Percentiles rank a stretch among this genome's conserved stretches.
Evolutionary conservation across 2,329 filamentous ascomycete species (phyloP).

Genomic region (Aspergillus ochraceoroseus): DNA sequence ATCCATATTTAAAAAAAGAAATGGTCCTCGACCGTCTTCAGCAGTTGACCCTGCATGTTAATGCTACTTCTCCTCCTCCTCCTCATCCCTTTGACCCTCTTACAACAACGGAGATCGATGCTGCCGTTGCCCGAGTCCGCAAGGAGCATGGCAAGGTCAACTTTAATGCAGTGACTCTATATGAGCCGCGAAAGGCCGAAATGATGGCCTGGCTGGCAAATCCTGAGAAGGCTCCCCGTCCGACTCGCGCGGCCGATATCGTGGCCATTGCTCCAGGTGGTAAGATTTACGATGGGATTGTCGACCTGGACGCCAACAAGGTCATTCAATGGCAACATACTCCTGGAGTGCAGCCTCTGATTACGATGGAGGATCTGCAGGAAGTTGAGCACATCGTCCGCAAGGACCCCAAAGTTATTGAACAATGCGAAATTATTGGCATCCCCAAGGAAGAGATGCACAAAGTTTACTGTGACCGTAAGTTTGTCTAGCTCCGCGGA

Average conservation of each 20-base stretch:
- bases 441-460: conserved; percentile 80
- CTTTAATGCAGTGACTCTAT: conserved; percentile 82
- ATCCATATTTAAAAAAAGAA: background rate
- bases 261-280: conserved; percentile 75
- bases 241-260: conserved; percentile 70
- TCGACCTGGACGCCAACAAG: conserved; percentile 63
- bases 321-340: conserved; percentile 70
- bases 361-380: conserved; percentile 86
- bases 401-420: conserved; percentile 78
- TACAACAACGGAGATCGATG: conserved; percentile 65
- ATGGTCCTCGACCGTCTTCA: conserved; percentile 62
- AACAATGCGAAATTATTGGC: conserved; percentile 79
- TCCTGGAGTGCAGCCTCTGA: conserved; percentile 76
- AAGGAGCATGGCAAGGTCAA: conserved; percentile 65
- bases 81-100: conserved; percentile 77
- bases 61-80: conserved; percentile 48
- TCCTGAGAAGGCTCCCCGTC: conserved; percentile 57
- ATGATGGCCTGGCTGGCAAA: conserved; percentile 74
- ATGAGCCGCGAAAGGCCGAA: conserved; percentile 77
- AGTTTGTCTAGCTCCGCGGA: conserved; percentile 34
- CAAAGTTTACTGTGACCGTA: conserved; percentile 89
- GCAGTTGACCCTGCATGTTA: conserved; percentile 59
- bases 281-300: conserved; percentile 75
- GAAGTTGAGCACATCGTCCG: conserved; percentile 71
- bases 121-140: conserved; percentile 63